These are phyloP conservation scores for Phoma sp. DNA, from an alignment of 2,329 filamentous ascomycete species.

Conservation along the genomic window DNA sequence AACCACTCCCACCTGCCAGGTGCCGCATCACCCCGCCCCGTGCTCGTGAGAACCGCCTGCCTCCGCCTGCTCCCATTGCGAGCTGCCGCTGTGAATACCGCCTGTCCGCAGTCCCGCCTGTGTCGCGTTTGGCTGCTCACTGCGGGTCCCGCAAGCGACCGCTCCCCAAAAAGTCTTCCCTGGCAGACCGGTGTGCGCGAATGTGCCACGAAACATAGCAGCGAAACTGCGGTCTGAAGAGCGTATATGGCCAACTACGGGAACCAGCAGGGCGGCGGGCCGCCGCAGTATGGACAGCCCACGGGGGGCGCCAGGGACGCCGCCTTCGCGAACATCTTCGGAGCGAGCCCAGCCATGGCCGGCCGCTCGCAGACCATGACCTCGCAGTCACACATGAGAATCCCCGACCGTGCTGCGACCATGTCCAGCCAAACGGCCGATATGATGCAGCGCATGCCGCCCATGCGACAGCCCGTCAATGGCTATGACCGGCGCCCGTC, in stretches of 20 bases:
- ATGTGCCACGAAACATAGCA: constrained; percentile 29
- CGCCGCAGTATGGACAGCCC: constrained; percentile 59
- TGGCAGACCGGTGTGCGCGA: constrained; percentile 24
- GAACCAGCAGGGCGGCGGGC: constrained; percentile 63
- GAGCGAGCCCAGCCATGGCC: constrained; percentile 72
- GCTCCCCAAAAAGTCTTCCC: constrained; percentile 24
- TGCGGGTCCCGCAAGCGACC: constrained; percentile 14
- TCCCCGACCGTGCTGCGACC: constrained; percentile 76
- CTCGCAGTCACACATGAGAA: constrained; percentile 69
- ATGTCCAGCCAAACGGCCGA: constrained; percentile 55
- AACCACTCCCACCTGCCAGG: constrained; percentile 4
- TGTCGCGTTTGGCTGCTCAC: constrained; percentile 20
- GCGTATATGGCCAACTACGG: constrained; percentile 67
- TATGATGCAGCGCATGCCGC: constrained; percentile 68
- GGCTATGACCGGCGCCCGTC: constrained; percentile 48
- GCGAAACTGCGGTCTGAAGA: constrained; percentile 24
- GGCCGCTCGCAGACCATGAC: constrained; percentile 97
- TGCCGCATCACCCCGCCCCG: constrained; percentile 9
- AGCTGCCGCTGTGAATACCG: constrained; percentile 14
- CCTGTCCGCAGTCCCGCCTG: constrained; percentile 10
- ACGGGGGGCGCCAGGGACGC: constrained; percentile 78
- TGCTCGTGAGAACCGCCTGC: not conserved
- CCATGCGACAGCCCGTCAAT: constrained; percentile 60
- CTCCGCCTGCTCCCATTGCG: not conserved
- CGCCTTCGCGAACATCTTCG: constrained; percentile 96